Conservation (phyloP, 495 filamentous ascomycete species). For the Neurospora sp. region DNA sequence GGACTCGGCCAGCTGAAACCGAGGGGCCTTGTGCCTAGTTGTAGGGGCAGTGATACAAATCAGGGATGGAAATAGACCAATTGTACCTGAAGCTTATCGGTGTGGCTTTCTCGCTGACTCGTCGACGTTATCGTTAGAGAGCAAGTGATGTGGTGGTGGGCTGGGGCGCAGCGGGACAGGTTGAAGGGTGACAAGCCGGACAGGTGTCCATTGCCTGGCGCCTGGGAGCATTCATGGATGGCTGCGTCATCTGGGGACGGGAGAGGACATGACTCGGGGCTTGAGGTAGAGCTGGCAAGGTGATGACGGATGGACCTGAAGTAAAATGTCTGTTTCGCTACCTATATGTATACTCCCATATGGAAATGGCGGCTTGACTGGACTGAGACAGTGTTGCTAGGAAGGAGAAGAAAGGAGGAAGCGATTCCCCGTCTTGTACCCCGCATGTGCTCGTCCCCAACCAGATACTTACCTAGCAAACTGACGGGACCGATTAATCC, state of each 20-base stretch:
- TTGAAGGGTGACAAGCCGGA: neutral
- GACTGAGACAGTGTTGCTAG: neutral
- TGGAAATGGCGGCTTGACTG: neutral
- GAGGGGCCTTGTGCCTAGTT: neutral
- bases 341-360: neutral
- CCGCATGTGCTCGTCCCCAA: neutral
- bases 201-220: neutral
- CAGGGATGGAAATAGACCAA: neutral
- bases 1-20: neutral
- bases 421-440: neutral
- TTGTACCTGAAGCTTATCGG: neutral
- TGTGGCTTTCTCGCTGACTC: neutral
- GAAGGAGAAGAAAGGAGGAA: neutral
- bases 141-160: neutral
- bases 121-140: neutral
- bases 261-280: neutral
- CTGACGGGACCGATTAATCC: neutral
- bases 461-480: neutral
- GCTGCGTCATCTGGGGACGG: neutral
- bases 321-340: neutral
- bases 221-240: neutral
- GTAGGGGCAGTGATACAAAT: neutral
- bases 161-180: neutral
- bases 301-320: neutral
- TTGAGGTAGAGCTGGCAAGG: neutral